Evolutionary conservation across 352 stramenopile genomes (phyloP).

Genomic region (Globisporangium radiosum): DNA sequence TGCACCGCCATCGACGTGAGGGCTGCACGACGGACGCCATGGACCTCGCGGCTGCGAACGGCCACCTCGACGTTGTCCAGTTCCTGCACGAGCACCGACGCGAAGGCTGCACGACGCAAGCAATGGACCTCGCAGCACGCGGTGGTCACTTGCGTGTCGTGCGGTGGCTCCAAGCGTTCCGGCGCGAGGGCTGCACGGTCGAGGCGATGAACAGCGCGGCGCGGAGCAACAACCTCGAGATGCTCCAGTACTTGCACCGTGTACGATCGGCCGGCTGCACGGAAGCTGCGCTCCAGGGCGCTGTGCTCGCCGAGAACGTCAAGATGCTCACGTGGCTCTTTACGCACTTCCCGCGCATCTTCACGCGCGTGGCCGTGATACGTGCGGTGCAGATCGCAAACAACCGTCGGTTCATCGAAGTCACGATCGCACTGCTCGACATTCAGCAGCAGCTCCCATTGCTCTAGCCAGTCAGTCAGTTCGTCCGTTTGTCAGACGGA

Average conservation of each 20-base stretch:
- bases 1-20: constrained; percentile 19
- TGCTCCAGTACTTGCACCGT: constrained; percentile 12
- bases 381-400: constrained; percentile 15
- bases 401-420: constrained; percentile 16
- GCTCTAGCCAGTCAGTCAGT: too few species aligned
- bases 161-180: constrained; percentile 22
- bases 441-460: constrained; percentile 1
- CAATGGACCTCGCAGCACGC: constrained; percentile 22
- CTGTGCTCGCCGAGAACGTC: constrained; percentile 9
- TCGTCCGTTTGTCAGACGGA: too few species aligned
- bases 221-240: constrained; percentile 8
- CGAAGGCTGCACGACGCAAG: constrained; percentile 22
- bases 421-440: constrained; percentile 10
- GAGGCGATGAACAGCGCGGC: constrained; percentile 15
- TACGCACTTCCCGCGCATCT: constrained; percentile 13
- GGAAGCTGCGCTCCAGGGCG: constrained; percentile 10
- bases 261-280: constrained; percentile 8
- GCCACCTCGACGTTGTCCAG: constrained; percentile 17
- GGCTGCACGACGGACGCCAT: constrained; percentile 27
- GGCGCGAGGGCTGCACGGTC: constrained; percentile 16
- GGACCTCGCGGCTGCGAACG: constrained; percentile 19
- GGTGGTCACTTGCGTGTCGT: constrained; percentile 20
- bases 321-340: constrained; percentile 18
- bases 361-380: constrained; percentile 9
- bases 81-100: constrained; percentile 25